Base-by-base conservation (phyloP, 208 protist species). In the Leishmania lainsoni region DNA sequence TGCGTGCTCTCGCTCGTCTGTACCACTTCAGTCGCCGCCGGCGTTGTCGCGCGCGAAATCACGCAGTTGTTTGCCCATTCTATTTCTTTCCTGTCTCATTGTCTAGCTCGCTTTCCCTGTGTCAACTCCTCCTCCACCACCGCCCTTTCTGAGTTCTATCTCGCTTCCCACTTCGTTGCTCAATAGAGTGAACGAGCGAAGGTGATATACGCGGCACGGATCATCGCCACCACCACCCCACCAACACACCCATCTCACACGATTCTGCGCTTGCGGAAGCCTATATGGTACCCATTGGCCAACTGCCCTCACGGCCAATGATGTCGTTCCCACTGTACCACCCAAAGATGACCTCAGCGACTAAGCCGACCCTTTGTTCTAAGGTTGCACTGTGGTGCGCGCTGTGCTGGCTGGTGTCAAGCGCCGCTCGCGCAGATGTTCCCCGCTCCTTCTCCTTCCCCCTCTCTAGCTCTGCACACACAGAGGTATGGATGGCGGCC, bases 401-500 rank as follows among this genome's bases (percentile, higher is more conserved):
- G 4, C n/a, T 71, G 35, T 49, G 35, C 39, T 71, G 14, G 14
- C 32, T 49, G 12, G 12, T 17, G 26, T 42, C 66, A 42, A 26
- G 39, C 3, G 17, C 39, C 66, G 66, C 66, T 35, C 39, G 22
- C 66, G 59, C 8, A 22, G 59, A 0, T 32, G 39, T 35, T 0
- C 39, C 3, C 39, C 32, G 39, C 39, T 35, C 4, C 39, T 71
- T 71, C 9, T 5, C 29, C n/a, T 6, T 3, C 20, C 10, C 12
- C 6, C n/a, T 66, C 22, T 39, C n/a, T 17, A 49, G 26, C 59
- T 72, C 35, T 42, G 26, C 61, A 66, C 52, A 56, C 26, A 26
- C 32, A 6, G 32, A 58, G 29, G 29, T 54, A 22, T 87, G 79
- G 71, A 80, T 87, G 78, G 76, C 78, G 1, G 73, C 66, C 48